Evolutionary conservation across 768 basidiomycete genomes (phyloP), one percentile per base, ranked within the genome.

Genomic region (Trametes cingulata): DNA sequence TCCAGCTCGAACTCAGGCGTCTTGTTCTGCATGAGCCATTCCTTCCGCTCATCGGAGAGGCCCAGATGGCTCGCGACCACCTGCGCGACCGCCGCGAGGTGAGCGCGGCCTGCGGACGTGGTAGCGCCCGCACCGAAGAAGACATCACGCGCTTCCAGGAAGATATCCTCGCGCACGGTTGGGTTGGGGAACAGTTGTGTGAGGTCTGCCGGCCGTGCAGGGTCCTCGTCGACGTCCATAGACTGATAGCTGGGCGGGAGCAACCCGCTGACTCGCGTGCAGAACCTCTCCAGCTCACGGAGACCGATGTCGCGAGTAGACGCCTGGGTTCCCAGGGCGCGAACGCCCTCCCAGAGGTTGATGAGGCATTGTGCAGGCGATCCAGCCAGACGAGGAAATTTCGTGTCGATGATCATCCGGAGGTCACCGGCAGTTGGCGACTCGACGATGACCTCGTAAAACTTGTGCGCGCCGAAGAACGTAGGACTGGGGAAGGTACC

Each of bases 401-500:
- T 83, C 10, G 81, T 75, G 55, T 83, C 70, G 41, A 98, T 72
- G 64, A 98, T 95, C 25, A 75, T 75, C 22, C 77, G 76, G 36
- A 98, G 78, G 60, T 98, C 97, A 2, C 80, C 77, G 3, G 74
- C 66, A 0, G 82, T 81, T 0, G 93, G 93, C 0, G 86, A 74
- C 0, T 76, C 69, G 14, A 97, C 69, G 14, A 78, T 64, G 19
- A 95, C 77, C 60, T 95, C 91, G 48, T 81, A 75, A 68, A 93
- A 95, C 68, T 92, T 92, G 70, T 94, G 90, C 1, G 87, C 82
- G 13, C 93, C 94, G 66, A 91, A 88, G 76, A 98, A 99, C 1
- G 79, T 78, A 0, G 93, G 78, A 0, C 76, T 62, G 1, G 85
- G 76, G 67, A 88, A 84, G 1, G 69, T 72, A 19, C 79, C 81